phyloP scores from a whole-genome alignment of 75 land plant species.

The Pseudotsuga menziesii region DNA sequence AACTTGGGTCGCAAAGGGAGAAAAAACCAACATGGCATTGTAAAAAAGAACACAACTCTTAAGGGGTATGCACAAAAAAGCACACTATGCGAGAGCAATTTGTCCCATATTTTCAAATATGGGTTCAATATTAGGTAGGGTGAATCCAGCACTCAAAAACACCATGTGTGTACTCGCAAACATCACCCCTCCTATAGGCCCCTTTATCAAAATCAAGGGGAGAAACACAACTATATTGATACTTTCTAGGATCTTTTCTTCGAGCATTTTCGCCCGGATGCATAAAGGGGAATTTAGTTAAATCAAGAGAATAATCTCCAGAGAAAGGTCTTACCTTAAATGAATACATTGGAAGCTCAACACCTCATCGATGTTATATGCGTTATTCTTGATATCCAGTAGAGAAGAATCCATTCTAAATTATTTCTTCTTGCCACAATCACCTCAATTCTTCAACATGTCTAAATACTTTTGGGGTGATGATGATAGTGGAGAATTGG shows the following conservation, averaged over 20 bases:
- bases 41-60: slow-evolving; percentile 66
- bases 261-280: slow-evolving; percentile 86
- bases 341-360: slow-evolving; percentile 69
- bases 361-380: slow-evolving; percentile 70
- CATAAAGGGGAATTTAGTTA: slow-evolving; percentile 87
- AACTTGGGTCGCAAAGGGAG: no score
- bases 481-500: no score
- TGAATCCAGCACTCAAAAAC: slow-evolving; percentile 84
- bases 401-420: slow-evolving; percentile 59
- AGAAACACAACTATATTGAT: slow-evolving; percentile 74
- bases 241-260: slow-evolving; percentile 65
- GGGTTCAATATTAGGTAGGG: slow-evolving; percentile 71
- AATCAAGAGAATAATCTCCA: slow-evolving; percentile 74
- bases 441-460: background rate
- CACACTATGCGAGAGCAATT: slow-evolving; percentile 62
- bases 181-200: slow-evolving; percentile 58
- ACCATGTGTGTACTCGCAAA: slow-evolving; percentile 81
- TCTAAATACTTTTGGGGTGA: slow-evolving; percentile 1
- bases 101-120: slow-evolving; percentile 75
- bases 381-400: slow-evolving; percentile 75
- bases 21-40: no score
- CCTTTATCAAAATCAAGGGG: slow-evolving; percentile 82
- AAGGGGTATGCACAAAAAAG: slow-evolving; percentile 77
- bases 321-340: slow-evolving; percentile 85
- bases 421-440: slow-evolving; percentile 50